Conservation (phyloP, 108 stramenopile genomes). For the Pseudonitzschia delicatissima region DNA sequence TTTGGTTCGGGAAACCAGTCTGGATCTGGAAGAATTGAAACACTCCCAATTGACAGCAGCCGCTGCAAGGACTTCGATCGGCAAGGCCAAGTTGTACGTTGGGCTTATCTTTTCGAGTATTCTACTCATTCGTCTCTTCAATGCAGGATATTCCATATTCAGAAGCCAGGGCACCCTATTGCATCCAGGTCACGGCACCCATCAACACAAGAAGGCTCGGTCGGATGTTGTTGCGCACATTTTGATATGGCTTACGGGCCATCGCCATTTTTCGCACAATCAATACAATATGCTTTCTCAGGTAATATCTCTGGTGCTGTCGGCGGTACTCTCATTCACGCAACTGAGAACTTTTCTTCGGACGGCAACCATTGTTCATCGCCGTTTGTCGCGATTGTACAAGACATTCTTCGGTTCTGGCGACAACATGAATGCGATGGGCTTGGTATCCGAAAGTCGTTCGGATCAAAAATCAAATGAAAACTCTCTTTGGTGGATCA, state of each 20-base stretch:
- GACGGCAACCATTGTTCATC: constrained; percentile 46
- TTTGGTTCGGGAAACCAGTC: constrained; percentile 56
- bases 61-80: constrained; percentile 54
- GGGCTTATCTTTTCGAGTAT: constrained; percentile 66
- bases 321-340: constrained; percentile 57
- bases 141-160: constrained; percentile 38
- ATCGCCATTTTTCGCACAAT: constrained; percentile 46
- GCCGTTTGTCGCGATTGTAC: constrained; percentile 34
- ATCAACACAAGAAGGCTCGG: constrained; percentile 8
- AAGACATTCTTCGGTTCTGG: constrained; percentile 18
- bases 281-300: constrained; percentile 60
- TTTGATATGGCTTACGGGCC: constrained; percentile 66
- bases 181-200: neutral
- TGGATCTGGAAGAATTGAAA: constrained; percentile 71
- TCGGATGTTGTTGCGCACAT: constrained; percentile 55
- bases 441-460: neutral
- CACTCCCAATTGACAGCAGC: constrained; percentile 48
- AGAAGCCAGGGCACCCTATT: constrained; percentile 12
- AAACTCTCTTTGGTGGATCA: constrained; percentile 5
- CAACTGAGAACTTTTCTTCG: constrained; percentile 69
- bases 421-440: neutral
- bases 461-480: neutral
- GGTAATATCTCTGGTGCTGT: constrained; percentile 57
- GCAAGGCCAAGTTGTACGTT: constrained; percentile 39
- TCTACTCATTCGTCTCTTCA: constrained; percentile 52